phyloP scores from a whole-genome alignment of 148 eudicot genomes.

The Rhododendron molle region DNA sequence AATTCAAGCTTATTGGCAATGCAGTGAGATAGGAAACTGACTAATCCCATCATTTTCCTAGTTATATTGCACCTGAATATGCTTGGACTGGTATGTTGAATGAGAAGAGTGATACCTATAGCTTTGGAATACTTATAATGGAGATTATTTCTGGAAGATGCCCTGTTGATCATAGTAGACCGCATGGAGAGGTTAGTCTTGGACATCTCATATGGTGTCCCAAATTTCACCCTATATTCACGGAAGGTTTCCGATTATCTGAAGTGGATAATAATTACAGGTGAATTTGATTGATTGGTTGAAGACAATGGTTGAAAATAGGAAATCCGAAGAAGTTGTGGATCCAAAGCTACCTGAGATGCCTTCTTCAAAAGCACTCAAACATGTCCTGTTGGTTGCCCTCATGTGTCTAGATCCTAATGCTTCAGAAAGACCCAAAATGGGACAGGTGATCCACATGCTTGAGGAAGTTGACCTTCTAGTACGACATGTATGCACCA shows the following conservation, averaged over 20 bases:
- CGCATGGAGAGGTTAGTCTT: slow-evolving; percentile 57
- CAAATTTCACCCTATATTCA: not conserved
- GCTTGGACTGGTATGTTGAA: slow-evolving; percentile 80
- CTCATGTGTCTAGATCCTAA: slow-evolving; percentile 75
- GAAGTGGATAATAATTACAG: slow-evolving; percentile 26
- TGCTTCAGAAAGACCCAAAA: slow-evolving; percentile 67
- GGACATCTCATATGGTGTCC: not conserved
- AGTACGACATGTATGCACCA: slow-evolving; percentile 45
- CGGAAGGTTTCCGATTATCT: not conserved
- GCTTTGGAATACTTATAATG: slow-evolving; percentile 74
- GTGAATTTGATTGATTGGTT: slow-evolving; percentile 73
- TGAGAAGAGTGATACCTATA: slow-evolving; percentile 67
- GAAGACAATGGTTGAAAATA: slow-evolving; percentile 60
- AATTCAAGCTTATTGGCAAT: not conserved
- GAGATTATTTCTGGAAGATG: slow-evolving; percentile 68
- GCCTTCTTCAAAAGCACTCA: slow-evolving; percentile 72
- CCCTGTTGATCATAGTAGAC: slow-evolving; percentile 65
- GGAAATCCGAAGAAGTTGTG: slow-evolving; percentile 70
- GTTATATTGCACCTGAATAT: slow-evolving; percentile 79
- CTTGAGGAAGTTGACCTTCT: slow-evolving; percentile 71
- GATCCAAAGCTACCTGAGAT: slow-evolving; percentile 64
- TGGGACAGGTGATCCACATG: slow-evolving; percentile 87
- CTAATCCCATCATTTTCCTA: slow-evolving; percentile 14
- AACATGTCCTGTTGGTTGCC: slow-evolving; percentile 62
- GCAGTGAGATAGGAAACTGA: not conserved